Conservation (phyloP, 2,329 filamentous ascomycete genomes). For the Phyllosticta citriasiana region DNA sequence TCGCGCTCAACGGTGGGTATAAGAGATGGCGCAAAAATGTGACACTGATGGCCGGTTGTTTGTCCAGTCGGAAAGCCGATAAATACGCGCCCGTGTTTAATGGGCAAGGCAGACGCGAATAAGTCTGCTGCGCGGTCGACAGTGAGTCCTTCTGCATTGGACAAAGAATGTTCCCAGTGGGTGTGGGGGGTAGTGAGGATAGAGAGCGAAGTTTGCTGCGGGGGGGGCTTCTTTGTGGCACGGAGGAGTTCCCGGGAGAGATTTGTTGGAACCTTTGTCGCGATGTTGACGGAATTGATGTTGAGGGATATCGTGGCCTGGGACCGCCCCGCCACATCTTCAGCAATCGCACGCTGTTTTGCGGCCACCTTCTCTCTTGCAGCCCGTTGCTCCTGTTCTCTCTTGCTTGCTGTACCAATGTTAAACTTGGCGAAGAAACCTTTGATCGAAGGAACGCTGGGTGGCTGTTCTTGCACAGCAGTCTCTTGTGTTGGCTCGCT, state of each 20-base stretch:
- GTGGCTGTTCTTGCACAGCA: background rate
- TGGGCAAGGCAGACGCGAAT: slow-evolving; percentile 82
- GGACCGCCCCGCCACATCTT: slow-evolving; percentile 61
- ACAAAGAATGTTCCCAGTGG: slow-evolving; percentile 58
- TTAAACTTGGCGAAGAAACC: slow-evolving; percentile 32
- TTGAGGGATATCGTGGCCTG: slow-evolving; percentile 79
- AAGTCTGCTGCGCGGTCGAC: slow-evolving; percentile 59
- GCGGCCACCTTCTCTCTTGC: slow-evolving; percentile 32
- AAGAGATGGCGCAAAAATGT: slow-evolving; percentile 89
- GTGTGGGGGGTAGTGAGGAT: slow-evolving; percentile 89
- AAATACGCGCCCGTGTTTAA: slow-evolving; percentile 82
- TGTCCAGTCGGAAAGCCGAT: slow-evolving; percentile 97
- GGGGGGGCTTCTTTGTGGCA: slow-evolving; percentile 93
- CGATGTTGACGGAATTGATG: slow-evolving; percentile 73
- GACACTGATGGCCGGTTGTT: slow-evolving; percentile 86
- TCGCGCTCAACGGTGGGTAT: slow-evolving; percentile 97
- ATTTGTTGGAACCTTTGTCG: slow-evolving; percentile 60
- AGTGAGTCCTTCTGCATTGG: slow-evolving; percentile 37
- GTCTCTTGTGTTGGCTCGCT: background rate
- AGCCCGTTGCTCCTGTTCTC: slow-evolving; percentile 53
- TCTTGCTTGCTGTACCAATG: slow-evolving; percentile 29
- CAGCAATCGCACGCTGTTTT: slow-evolving; percentile 18
- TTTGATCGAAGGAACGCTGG: slow-evolving; percentile 16
- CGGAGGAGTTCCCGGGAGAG: slow-evolving; percentile 83
- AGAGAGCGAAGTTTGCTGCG: slow-evolving; percentile 74